Evolutionary conservation across 1,139 yeast species (phyloP).

Genomic region (Ashbya aceris): DNA sequence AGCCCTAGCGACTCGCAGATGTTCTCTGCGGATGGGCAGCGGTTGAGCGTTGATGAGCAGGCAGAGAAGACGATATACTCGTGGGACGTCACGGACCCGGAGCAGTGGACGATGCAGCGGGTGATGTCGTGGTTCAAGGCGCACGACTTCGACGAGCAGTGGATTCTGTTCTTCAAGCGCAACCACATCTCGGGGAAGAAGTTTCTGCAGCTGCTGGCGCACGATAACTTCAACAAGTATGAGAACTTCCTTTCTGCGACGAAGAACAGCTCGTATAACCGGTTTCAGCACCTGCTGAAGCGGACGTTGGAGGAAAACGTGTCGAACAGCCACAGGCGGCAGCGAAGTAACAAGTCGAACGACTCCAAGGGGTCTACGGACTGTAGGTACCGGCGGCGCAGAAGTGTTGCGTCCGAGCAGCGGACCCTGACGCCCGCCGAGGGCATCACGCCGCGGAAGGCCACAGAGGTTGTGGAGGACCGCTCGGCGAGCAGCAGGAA

Average conservation of each 20-base stretch:
- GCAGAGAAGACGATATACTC: constrained; percentile 30
- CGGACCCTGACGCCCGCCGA: background rate
- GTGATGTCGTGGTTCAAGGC: constrained; percentile 60
- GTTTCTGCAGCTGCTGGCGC: constrained; percentile 60
- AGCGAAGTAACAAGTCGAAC: constrained; percentile 14
- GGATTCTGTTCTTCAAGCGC: constrained; percentile 56
- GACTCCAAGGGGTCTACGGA: constrained; percentile 23
- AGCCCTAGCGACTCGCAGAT: constrained; percentile 1
- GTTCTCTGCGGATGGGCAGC: background rate
- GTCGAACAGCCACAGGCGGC: constrained; percentile 21
- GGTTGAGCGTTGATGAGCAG: background rate
- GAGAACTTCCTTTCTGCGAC: constrained; percentile 40
- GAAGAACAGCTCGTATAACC: constrained; percentile 42
- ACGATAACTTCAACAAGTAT: constrained; percentile 45
- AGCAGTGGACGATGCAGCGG: constrained; percentile 60
- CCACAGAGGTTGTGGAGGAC: background rate
- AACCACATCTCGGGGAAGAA: constrained; percentile 54
- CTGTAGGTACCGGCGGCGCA: constrained; percentile 7
- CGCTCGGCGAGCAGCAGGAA: constrained; percentile 6
- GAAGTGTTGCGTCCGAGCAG: constrained; percentile 1
- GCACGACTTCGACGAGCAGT: constrained; percentile 60
- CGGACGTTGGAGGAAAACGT: constrained; percentile 37
- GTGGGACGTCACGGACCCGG: constrained; percentile 37
- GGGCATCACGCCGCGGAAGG: background rate
- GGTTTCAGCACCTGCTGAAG: constrained; percentile 46